Conservation (phyloP, 208 protist genomes). For the Tetramitus jugosus region DNA sequence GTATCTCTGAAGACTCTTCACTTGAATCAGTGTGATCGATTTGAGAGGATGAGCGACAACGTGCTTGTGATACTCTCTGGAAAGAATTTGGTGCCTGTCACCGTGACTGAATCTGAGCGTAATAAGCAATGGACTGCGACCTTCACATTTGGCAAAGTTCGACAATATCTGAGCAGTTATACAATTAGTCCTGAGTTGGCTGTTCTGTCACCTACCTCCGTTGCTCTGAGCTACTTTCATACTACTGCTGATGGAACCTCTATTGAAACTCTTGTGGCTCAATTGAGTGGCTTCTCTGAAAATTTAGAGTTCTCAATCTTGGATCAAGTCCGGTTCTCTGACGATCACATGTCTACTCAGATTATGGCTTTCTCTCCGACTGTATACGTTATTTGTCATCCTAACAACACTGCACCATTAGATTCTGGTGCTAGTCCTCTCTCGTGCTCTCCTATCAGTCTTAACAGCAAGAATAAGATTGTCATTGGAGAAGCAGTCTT, state of each 20-base stretch:
- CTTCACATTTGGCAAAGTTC: not conserved
- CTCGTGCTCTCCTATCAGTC: not conserved
- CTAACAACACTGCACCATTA: not conserved
- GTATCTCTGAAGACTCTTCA: too few relatives aligned
- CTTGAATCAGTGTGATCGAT: not conserved
- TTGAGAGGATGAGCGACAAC: not conserved
- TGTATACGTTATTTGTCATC: not conserved
- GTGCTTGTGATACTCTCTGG: not conserved
- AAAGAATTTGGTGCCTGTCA: not conserved
- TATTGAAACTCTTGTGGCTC: not conserved
- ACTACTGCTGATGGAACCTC: not conserved
- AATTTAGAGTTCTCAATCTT: not conserved
- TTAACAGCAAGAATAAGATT: not conserved
- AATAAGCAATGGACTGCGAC: too few relatives aligned
- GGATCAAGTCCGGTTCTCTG: not conserved
- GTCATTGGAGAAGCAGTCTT: not conserved
- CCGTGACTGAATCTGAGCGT: not conserved
- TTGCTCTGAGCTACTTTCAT: not conserved
- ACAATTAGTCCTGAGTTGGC: not conserved
- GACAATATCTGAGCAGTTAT: not conserved
- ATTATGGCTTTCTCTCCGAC: not conserved
- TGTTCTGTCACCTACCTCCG: not conserved
- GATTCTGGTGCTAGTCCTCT: not conserved
- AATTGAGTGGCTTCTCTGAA: not conserved
- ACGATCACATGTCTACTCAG: not conserved